Percentiles rank a stretch among this genome's conserved stretches.
Conservation (phyloP, 2,329 filamentous ascomycete genomes). For the Didymella arachidicola region DNA sequence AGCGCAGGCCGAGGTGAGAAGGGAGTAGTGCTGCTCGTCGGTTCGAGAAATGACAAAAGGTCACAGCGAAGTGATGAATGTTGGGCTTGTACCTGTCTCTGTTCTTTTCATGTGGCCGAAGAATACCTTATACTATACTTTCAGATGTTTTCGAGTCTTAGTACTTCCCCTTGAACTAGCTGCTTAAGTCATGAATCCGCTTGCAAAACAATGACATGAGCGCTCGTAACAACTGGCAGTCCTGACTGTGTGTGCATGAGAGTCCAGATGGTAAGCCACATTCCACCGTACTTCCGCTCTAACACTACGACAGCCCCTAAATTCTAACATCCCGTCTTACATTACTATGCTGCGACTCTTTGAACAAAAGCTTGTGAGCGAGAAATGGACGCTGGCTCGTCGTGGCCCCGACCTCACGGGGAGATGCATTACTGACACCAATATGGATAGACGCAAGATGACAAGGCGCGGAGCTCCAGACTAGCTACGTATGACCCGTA, state of each 20-base stretch:
- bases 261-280: too few relatives aligned
- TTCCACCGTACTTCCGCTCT: too few relatives aligned
- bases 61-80: not conserved
- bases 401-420: not conserved
- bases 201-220: too few relatives aligned
- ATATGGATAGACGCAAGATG: not conserved
- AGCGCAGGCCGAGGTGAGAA: not conserved
- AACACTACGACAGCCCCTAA: too few relatives aligned
- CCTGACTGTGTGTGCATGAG: too few relatives aligned
- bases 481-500: not conserved
- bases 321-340: too few relatives aligned
- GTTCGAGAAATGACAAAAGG: not conserved
- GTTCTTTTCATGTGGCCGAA: not conserved
- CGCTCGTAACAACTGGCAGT: too few relatives aligned
- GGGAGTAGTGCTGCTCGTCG: not conserved
- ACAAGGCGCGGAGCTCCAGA: not conserved
- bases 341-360: not conserved
- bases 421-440: not conserved
- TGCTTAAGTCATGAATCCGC: too few relatives aligned
- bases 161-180: too few relatives aligned
- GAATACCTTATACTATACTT: not conserved
- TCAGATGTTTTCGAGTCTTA: not conserved
- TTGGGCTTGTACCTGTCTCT: not conserved
- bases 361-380: not conserved
- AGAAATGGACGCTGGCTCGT: not conserved